Base-by-base conservation (phyloP, 1,139 yeast species). In the Taphrina betulina region DNA sequence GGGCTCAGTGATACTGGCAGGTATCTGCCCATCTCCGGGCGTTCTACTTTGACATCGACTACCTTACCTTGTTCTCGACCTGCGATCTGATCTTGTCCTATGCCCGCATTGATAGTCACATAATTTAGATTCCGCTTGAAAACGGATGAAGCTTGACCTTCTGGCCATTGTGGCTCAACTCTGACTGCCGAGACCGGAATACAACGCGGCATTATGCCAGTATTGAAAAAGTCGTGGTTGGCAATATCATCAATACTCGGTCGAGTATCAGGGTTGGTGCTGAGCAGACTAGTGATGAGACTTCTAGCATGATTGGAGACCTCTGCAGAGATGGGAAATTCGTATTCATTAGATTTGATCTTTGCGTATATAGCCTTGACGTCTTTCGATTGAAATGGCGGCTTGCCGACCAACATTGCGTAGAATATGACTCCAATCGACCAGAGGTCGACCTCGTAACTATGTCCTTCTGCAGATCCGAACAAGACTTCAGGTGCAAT, bases 381-480 rank as follows among this genome's bases (percentile, higher is more conserved):
- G 68, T 90, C 96, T 68, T 88, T 88, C 34, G 98, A 97, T 62
- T 85, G 82, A 69, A 90, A 92, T 0, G 98, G 98, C 1, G 98
- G 96, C 67, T 79, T 84, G 7, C 98, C 97, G 28, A 86, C 89
- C 10, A 88, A 78, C 96, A 92, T 89, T 69, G 94, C 98, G 68
- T 84, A 92, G 19, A 89, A 72, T 0, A 92, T 97, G 0, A 97
- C 95, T 2, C 98, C 98, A 3, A 92, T 96, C 1, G 96, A 88
- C 98, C 98, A 92, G 62, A 92, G 73, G 68, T 92, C 98, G 0
- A 96, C 97, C 68, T 90, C 90, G 3, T 97, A 97, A 65, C 89
- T 88, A 71, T 92, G 92, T 69, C 89, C 92, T 68, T 92, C 97
- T 67, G 88, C 88, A 61, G 95, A 77, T 16, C 52, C 51, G 31